These are phyloP conservation scores for Zoysia japonica DNA, from an alignment of 176 grass and related monocot species.

Conservation along the genomic window DNA sequence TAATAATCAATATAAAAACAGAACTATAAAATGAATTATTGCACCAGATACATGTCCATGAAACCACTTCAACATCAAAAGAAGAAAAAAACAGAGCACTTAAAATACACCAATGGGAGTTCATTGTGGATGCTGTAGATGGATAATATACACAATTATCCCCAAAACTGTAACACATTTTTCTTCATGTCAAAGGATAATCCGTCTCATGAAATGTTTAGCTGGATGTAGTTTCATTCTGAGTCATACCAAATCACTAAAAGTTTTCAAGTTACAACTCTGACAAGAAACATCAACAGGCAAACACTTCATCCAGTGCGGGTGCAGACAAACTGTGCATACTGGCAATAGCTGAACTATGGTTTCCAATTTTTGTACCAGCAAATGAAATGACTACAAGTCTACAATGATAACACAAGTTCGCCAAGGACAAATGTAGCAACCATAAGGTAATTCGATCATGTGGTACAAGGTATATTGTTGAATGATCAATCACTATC, in stretches of 20 bases:
- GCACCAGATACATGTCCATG: neutral
- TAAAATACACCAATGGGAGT: constrained; percentile 7
- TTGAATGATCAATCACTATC: neutral
- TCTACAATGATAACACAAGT: too few species aligned
- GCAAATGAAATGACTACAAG: neutral
- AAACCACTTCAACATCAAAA: neutral
- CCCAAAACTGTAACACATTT: neutral
- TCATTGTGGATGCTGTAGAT: neutral
- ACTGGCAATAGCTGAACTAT: neutral
- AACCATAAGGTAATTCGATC: too few species aligned
- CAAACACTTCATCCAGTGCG: neutral
- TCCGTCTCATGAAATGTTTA: neutral
- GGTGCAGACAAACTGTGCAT: neutral
- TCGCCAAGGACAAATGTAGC: too few species aligned
- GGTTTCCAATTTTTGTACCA: neutral
- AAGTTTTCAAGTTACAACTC: constrained; percentile 7
- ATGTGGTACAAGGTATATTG: too few species aligned
- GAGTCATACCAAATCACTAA: neutral
- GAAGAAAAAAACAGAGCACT: neutral
- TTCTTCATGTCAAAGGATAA: neutral
- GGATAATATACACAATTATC: neutral
- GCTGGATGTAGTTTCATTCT: neutral
- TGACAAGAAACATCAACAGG: neutral
- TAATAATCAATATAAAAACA: neutral
- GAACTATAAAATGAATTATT: neutral